Evolutionary conservation across 1,284 basidiomycete species (phyloP).

Genomic region (Ceratobasidium sp.): DNA sequence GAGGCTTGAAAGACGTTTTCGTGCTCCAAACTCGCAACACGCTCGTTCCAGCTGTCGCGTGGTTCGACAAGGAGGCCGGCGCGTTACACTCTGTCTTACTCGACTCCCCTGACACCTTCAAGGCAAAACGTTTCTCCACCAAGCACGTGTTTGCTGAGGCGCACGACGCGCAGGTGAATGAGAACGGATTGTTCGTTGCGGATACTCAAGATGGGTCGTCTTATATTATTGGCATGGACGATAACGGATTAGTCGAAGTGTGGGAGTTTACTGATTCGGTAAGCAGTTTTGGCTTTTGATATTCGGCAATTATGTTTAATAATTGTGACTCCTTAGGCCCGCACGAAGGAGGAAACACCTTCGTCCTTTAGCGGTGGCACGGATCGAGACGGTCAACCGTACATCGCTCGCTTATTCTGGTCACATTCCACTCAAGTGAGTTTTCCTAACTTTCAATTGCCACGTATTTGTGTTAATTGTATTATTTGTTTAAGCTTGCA

Average conservation of each 20-base stretch:
- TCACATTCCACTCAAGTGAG: slow-evolving; percentile 70
- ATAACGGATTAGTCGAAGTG: slow-evolving; percentile 58
- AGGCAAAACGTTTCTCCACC: slow-evolving; percentile 57
- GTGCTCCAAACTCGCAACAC: slow-evolving; percentile 50
- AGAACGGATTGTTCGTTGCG: slow-evolving; percentile 58
- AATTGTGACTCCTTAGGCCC: not conserved
- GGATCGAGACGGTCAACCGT: slow-evolving; percentile 69
- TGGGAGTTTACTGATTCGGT: slow-evolving; percentile 75
- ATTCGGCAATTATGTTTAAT: not conserved
- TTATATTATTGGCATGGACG: slow-evolving; percentile 66
- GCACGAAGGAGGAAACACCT: slow-evolving; percentile 14
- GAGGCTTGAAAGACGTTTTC: slow-evolving; percentile 52
- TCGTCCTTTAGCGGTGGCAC: slow-evolving; percentile 64
- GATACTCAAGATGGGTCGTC: slow-evolving; percentile 68
- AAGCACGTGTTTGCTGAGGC: slow-evolving; percentile 41
- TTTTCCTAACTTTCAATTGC: slow-evolving; percentile 46
- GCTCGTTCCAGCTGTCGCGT: slow-evolving; percentile 65
- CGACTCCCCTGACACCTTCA: slow-evolving; percentile 67
- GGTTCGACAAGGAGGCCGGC: slow-evolving; percentile 74
- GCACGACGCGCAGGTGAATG: slow-evolving; percentile 54
- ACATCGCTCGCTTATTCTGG: slow-evolving; percentile 82
- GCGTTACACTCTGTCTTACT: slow-evolving; percentile 61
- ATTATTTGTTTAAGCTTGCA: not conserved
- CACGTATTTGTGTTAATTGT: not conserved
- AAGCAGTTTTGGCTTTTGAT: slow-evolving; percentile 52